phyloP scores from a whole-genome alignment of 73 alveolate genomes.

The Paramecium sonneborni region DNA sequence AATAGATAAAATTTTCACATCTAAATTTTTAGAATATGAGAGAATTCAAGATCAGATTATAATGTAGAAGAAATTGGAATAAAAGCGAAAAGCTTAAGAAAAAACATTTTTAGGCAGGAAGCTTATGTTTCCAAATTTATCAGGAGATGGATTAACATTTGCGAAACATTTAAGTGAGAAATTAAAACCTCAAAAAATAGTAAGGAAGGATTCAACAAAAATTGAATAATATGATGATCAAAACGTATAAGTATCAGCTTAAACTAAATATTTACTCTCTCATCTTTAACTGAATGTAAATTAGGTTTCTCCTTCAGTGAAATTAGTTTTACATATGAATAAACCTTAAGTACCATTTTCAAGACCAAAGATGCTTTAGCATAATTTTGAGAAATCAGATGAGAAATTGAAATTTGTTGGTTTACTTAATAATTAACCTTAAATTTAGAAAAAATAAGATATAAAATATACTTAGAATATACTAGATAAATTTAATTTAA shows the following conservation, averaged over 20 bases:
- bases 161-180: constrained; percentile 55
- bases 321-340: constrained; percentile 34
- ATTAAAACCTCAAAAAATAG: constrained; percentile 29
- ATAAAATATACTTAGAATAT: constrained; percentile 41
- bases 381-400: constrained; percentile 41
- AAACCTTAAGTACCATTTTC: constrained; percentile 51
- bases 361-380: constrained; percentile 22
- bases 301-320: constrained; percentile 44
- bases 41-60: constrained; percentile 55
- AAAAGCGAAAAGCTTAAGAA: constrained; percentile 43
- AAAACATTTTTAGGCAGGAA: constrained; percentile 59
- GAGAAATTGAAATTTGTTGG: constrained; percentile 27
- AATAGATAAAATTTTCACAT: constrained; percentile 61
- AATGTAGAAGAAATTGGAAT: constrained; percentile 39
- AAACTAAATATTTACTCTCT: constrained; percentile 47
- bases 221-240: constrained; percentile 23
- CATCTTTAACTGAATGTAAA: constrained; percentile 34
- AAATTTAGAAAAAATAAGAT: constrained; percentile 36
- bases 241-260: not conserved
- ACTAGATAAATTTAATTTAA: constrained; percentile 51
- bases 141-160: constrained; percentile 54
- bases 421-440: not conserved
- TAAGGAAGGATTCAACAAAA: constrained; percentile 34
- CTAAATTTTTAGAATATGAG: constrained; percentile 63
- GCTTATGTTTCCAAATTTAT: constrained; percentile 36